Evolutionary conservation across 352 stramenopile species (phyloP).

Genomic region (Globisporangium abappressorium): DNA sequence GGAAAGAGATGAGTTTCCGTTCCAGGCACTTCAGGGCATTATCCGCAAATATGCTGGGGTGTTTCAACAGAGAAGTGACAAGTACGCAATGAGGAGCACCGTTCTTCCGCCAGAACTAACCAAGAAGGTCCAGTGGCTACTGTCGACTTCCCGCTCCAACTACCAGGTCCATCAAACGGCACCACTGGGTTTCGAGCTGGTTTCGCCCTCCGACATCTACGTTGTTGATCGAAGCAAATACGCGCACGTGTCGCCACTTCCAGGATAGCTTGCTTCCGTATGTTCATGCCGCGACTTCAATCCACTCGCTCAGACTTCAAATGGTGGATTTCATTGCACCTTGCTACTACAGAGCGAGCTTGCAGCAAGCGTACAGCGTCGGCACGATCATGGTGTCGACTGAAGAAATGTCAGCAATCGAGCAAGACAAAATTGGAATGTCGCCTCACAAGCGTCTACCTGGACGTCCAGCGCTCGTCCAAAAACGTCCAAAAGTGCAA

Average conservation of each 20-base stretch:
- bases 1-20: slow-evolving; percentile 1
- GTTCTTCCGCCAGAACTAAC: not conserved
- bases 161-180: not conserved
- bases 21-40: not conserved
- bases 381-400: not conserved
- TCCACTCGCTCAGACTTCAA: slow-evolving; percentile 1
- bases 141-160: not conserved
- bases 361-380: not conserved
- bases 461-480: too few relatives aligned
- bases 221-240: slow-evolving; percentile 2
- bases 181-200: not conserved
- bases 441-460: too few relatives aligned
- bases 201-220: not conserved
- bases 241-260: not conserved
- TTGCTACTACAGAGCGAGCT: not conserved
- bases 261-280: not conserved
- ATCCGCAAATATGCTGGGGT: not conserved
- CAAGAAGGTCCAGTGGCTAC: not conserved
- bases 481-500: too few relatives aligned
- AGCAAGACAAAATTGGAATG: not conserved
- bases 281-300: not conserved
- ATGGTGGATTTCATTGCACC: not conserved
- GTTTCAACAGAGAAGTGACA: slow-evolving; percentile 1
- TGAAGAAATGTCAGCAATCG: not conserved
- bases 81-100: not conserved